Base-by-base conservation (phyloP, 2,329 filamentous ascomycete species). In the Penicillium palitans region DNA sequence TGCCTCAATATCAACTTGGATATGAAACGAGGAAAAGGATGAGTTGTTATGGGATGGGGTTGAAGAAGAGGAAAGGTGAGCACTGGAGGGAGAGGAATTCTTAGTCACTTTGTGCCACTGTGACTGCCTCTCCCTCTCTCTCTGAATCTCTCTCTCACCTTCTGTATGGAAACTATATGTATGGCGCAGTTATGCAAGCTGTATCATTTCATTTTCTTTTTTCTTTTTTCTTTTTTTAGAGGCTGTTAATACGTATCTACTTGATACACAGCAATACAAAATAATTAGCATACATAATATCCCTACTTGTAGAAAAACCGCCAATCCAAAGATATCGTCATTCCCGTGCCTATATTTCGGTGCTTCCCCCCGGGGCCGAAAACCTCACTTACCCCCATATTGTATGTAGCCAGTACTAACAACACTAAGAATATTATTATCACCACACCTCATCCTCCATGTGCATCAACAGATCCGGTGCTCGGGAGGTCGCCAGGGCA, bases 401-500 rank as follows among this genome's bases (percentile, higher is more conserved):
- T 37, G 6, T 25, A 10, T 37, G 9, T 15, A 25, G 35, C 12
- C 24, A 40, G 8, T 25, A 17, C 31, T 19, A 27, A n/a, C 12
- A 29, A 29, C 24, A 29, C 7, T 41, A 19, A n/a, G 6, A 35
- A 6, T 47, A 33, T 15, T 21, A 6, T 31, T 33, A 13, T 21
- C 29, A 33, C 8, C 13, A n/a, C 19, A 47, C 3, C 8, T 17
- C 10, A 35, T 25, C 10, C 8, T 35, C 19, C 29, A 13, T 12
- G n/a, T 21, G 15, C 19, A 31, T 81, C 72, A 91, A 71, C 90
- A 93, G 78, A 90, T 89, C 58, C 91, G 80, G 72, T 95, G 85
- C 70, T 87, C 81, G 9, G 91, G 90, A 68, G 88, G 85, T 66
- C 91, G 84, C 89, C 91, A 97, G 42, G 89, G 86, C n/a, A 96